Evolutionary conservation across 495 filamentous ascomycete species (phyloP).

Genomic region (Bathelium albidoporum): DNA sequence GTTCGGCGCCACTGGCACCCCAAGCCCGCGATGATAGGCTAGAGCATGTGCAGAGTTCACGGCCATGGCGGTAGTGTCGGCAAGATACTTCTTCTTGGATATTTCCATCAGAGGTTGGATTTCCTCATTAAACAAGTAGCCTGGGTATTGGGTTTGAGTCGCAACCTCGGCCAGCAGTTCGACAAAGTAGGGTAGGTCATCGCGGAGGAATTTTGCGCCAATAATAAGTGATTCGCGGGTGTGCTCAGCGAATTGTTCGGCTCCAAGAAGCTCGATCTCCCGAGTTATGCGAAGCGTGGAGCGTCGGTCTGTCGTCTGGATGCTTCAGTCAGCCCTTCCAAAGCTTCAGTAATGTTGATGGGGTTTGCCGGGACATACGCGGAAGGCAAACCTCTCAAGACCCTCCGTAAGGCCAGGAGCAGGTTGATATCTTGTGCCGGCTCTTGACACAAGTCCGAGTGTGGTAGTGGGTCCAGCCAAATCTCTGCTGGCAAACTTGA

Average conservation of each 20-base stretch:
- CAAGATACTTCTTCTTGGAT: constrained; percentile 57
- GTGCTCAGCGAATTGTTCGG: constrained; percentile 72
- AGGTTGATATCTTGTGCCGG: constrained; percentile 82
- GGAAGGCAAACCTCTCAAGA: constrained; percentile 89
- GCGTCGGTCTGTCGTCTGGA: constrained; percentile 72
- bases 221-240: constrained; percentile 87
- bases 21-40: constrained; percentile 92
- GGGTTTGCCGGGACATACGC: constrained; percentile 48
- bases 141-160: constrained; percentile 76
- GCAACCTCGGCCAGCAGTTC: constrained; percentile 91
- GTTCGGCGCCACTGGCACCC: constrained; percentile 59
- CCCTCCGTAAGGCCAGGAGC: constrained; percentile 82
- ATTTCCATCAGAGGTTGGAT: constrained; percentile 59
- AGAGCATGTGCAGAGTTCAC: constrained; percentile 75
- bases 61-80: constrained; percentile 59
- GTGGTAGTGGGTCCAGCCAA: constrained; percentile 77
- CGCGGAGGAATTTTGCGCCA: constrained; percentile 84
- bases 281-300: constrained; percentile 83
- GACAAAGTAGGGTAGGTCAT: constrained; percentile 94
- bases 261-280: constrained; percentile 89
- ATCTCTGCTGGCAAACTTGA: constrained; percentile 88
- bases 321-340: neutral
- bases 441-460: constrained; percentile 82
- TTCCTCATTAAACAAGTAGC: constrained; percentile 80
- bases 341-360: neutral